phyloP scores from a whole-genome alignment of 2,329 filamentous ascomycete species.

The Samsoniella hepiali region DNA sequence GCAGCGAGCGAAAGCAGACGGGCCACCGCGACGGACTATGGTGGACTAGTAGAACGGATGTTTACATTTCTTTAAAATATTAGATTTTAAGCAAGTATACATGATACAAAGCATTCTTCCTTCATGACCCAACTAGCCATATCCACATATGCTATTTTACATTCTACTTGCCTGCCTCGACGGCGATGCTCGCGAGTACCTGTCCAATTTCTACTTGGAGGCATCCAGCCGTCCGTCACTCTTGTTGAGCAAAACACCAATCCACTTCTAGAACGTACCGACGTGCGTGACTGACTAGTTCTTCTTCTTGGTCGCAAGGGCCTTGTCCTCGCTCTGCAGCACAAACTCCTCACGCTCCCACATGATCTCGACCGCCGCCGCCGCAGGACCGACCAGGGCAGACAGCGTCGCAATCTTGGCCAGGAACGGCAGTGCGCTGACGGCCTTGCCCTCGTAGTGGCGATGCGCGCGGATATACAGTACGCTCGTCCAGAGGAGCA shows the following conservation, averaged over 20 bases:
- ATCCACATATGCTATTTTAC: neutral
- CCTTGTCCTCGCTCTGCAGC: conserved; percentile 17
- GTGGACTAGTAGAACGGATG: neutral
- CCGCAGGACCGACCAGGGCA: conserved; percentile 20
- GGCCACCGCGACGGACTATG: neutral
- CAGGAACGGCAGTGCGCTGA: neutral
- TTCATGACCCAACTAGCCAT: neutral
- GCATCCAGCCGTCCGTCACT: neutral
- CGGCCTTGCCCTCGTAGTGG: conserved; percentile 7
- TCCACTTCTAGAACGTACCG: neutral
- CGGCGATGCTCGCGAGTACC: too few relatives aligned
- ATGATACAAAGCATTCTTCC: conserved; percentile 11
- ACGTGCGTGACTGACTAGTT: neutral
- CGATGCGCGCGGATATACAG: conserved; percentile 18
- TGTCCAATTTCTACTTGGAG: too few relatives aligned
- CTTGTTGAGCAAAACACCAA: neutral
- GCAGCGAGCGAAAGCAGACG: too few relatives aligned
- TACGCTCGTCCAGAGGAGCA: conserved; percentile 23
- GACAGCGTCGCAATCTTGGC: conserved; percentile 17
- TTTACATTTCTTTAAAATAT: neutral
- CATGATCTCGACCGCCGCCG: conserved; percentile 23
- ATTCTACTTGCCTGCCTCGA: neutral
- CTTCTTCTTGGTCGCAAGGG: conserved; percentile 10
- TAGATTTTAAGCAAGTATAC: conserved; percentile 8
- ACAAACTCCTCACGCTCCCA: conserved; percentile 25